Evolutionary conservation across 805 yeast species (phyloP), one percentile per base, ranked within the genome.

Genomic region (Candida endomychidarum): DNA sequence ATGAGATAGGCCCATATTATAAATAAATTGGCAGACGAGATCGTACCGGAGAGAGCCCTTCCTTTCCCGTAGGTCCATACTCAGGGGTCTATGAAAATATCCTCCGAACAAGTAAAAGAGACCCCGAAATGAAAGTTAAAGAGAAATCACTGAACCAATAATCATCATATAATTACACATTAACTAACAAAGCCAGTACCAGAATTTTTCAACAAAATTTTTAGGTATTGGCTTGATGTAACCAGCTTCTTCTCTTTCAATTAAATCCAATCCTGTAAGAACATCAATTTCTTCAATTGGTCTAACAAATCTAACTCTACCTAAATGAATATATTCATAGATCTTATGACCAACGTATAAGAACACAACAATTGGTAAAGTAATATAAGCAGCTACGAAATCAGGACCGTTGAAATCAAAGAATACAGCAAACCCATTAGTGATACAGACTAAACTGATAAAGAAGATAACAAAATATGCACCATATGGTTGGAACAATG

Each of bases 341-440:
- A 70, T 5, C 50, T 77, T 75, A 61, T 82, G 88, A 5, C 80
- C 85, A 31, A 74, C 45, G 57, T 77, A 83, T 32, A 83, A 63
- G 4, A 62, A 61, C 3, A 75, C 44, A 47, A 78, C 71, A 42
- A 77, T 68, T 24, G 83, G 86, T 35, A 83, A 54, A 0, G 88
- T 82, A 44, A 83, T 69, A 60, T 83, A 83, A 8, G 89, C 84
- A 23, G 90, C 89, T 37, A 83, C 61, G 51, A 83, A 83, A 56
- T 80, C 81, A 5, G 75, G 58, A 1, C 59, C 72, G 10, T 67
- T 70, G 68, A 80, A 81, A 14, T 69, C 70, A 44, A 83, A 73
- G 60, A 83, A 83, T 4, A 78, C 82, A 2, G 75, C 81, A 54
- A 80, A 84, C 41, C 90, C 90, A 51, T 84, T 83, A n/a, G 89